Evolutionary conservation across 2,329 filamentous ascomycete species (phyloP).

Genomic region (Chrysosporium queenslandicum): DNA sequence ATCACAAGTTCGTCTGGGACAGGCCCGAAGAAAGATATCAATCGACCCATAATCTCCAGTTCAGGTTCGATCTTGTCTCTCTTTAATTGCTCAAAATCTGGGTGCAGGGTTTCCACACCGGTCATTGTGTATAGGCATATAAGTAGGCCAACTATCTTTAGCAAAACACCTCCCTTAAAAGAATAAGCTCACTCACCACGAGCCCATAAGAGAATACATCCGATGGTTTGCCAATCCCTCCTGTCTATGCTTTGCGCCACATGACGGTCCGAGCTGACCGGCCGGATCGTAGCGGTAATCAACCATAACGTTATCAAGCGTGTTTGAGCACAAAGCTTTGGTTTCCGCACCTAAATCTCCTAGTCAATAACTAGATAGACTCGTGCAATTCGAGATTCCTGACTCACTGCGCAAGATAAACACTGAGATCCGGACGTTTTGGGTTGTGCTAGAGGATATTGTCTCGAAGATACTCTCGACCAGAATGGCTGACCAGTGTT

Average conservation of each 20-base stretch:
- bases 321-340: slow-evolving; percentile 4
- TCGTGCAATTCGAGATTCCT: slow-evolving; percentile 13
- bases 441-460: slow-evolving; percentile 7
- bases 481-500: background rate
- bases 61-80: slow-evolving; percentile 21
- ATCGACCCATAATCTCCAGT: slow-evolving; percentile 22
- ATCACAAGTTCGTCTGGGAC: slow-evolving; percentile 22
- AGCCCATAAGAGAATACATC: slow-evolving; percentile 10
- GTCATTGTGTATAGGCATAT: slow-evolving; percentile 19
- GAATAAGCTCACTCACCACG: slow-evolving; percentile 8
- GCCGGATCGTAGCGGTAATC: slow-evolving; percentile 1
- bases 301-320: slow-evolving; percentile 9
- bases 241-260: slow-evolving; percentile 10
- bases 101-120: slow-evolving; percentile 20
- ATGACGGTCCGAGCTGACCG: slow-evolving; percentile 6
- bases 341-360: slow-evolving; percentile 3
- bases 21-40: slow-evolving; percentile 23
- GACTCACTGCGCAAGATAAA: slow-evolving; percentile 5
- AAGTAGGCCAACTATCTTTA: slow-evolving; percentile 4
- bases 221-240: slow-evolving; percentile 9
- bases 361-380: background rate
- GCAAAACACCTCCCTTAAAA: background rate
- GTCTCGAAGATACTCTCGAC: slow-evolving; percentile 5
- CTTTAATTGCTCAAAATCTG: slow-evolving; percentile 21
- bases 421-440: slow-evolving; percentile 1